Conservation (phyloP, 2,329 filamentous ascomycete genomes). For the Alternaria novae-zelandiae region DNA sequence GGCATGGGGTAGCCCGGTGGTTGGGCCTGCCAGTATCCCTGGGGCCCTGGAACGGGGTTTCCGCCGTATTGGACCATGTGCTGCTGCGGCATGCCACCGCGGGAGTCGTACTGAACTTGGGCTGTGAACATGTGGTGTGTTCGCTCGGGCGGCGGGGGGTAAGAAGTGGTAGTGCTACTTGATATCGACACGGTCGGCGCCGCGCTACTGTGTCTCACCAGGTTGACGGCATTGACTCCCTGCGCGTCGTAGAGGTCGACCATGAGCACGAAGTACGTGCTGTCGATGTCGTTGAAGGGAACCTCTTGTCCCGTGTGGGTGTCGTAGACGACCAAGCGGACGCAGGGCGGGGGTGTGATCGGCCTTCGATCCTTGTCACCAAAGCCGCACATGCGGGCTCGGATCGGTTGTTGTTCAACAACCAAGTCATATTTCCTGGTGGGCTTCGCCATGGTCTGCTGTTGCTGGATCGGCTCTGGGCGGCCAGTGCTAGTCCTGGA, state of each 20-base stretch:
- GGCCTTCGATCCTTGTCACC: slow-evolving; percentile 98
- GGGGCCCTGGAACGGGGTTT: not conserved
- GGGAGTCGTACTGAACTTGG: slow-evolving; percentile 48
- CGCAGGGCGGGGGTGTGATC: slow-evolving; percentile 93
- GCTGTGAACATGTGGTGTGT: not conserved
- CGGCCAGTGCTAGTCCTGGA: not conserved
- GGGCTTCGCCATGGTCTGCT: not conserved
- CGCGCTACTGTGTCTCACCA: slow-evolving; percentile 69
- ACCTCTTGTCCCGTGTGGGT: slow-evolving; percentile 77
- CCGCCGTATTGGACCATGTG: not conserved
- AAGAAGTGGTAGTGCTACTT: slow-evolving; percentile 79
- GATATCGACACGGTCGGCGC: slow-evolving; percentile 75
- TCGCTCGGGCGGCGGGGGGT: slow-evolving; percentile 52
- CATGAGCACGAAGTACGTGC: slow-evolving; percentile 70
- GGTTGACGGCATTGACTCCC: slow-evolving; percentile 68
- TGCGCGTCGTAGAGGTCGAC: slow-evolving; percentile 73
- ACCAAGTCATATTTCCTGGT: slow-evolving; percentile 62
- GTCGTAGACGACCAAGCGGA: slow-evolving; percentile 81
- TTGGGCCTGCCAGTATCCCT: not conserved
- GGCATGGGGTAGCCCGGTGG: not conserved
- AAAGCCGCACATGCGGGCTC: slow-evolving; percentile 98
- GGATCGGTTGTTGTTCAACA: slow-evolving; percentile 87
- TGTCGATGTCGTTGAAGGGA: slow-evolving; percentile 76
- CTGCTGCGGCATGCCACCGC: slow-evolving; percentile 36
- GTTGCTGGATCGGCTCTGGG: slow-evolving; percentile 1